Percentiles rank a stretch among this genome's conserved stretches.
Conservation (phyloP, 176 grass and related monocot species). For the Elaeis guineensis region DNA sequence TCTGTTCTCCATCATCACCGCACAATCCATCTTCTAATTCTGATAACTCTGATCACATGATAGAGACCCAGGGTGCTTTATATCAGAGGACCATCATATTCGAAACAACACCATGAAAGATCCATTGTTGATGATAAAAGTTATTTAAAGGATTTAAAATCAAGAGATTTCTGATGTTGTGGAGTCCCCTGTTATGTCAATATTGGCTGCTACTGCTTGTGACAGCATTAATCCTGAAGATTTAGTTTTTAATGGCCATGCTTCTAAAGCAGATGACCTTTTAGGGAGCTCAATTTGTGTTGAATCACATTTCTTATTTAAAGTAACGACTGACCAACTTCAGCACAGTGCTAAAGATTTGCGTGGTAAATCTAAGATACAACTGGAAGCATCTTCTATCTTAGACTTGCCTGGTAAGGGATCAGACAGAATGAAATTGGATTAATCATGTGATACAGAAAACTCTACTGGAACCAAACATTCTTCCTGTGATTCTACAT, state of each 20-base stretch:
- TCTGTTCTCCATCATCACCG: constrained; percentile 39
- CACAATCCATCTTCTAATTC: constrained; percentile 29
- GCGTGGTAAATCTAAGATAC: too few relatives aligned
- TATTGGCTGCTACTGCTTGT: constrained; percentile 66
- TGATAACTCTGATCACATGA: constrained; percentile 33
- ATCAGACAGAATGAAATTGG: constrained; percentile 14
- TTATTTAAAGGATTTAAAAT: constrained; percentile 13
- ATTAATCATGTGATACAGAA: constrained; percentile 14
- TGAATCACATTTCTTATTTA: too few relatives aligned
- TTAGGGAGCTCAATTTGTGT: too few relatives aligned
- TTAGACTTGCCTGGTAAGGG: too few relatives aligned
- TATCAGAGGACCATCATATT: constrained; percentile 30
- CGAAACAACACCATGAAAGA: constrained; percentile 31
- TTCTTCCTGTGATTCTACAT: constrained; percentile 39
- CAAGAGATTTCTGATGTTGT: constrained; percentile 19
- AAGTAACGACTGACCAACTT: too few relatives aligned
- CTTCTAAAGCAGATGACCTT: too few relatives aligned
- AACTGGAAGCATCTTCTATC: too few relatives aligned
- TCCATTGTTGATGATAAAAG: background rate
- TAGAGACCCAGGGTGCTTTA: constrained; percentile 18
- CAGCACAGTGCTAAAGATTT: too few relatives aligned
- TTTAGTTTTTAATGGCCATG: too few relatives aligned
- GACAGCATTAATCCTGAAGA: too few relatives aligned
- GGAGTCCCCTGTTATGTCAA: constrained; percentile 96
- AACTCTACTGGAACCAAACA: constrained; percentile 13